Evolutionary conservation across 352 stramenopile species (phyloP).

Genomic region (Hyaloperonospora brassicae): DNA sequence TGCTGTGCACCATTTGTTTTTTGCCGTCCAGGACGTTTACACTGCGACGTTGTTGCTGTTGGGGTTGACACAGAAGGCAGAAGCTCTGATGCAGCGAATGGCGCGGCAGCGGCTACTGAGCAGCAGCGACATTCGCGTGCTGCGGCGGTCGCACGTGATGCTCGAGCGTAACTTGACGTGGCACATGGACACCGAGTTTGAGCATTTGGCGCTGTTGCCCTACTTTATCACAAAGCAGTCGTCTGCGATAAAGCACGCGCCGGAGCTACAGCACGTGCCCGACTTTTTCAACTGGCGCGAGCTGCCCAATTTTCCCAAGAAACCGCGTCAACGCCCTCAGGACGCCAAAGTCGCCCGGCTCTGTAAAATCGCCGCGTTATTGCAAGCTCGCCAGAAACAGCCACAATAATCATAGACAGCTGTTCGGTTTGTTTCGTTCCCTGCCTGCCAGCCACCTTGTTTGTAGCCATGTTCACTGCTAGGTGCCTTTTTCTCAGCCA

Average conservation of each 20-base stretch:
- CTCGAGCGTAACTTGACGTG: conserved; percentile 48
- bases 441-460: neutral
- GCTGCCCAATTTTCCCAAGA: conserved; percentile 39
- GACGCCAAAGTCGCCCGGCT: conserved; percentile 22
- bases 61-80: conserved; percentile 32
- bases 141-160: conserved; percentile 48
- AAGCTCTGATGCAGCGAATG: conserved; percentile 55
- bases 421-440: too few species aligned
- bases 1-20: neutral
- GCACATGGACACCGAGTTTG: conserved; percentile 52
- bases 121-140: conserved; percentile 33
- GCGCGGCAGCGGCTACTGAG: conserved; percentile 43
- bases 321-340: conserved; percentile 5
- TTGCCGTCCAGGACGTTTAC: neutral
- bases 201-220: conserved; percentile 43
- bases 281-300: conserved; percentile 40
- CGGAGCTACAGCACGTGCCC: conserved; percentile 35
- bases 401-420: too few species aligned
- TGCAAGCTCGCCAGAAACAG: conserved; percentile 24
- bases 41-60: conserved; percentile 1
- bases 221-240: conserved; percentile 42
- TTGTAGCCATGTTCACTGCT: neutral
- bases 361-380: conserved; percentile 23
- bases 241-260: conserved; percentile 22
- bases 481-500: neutral